Base-by-base conservation (phyloP, 2,329 filamentous ascomycete species). In the Lecanicillium sp. region DNA sequence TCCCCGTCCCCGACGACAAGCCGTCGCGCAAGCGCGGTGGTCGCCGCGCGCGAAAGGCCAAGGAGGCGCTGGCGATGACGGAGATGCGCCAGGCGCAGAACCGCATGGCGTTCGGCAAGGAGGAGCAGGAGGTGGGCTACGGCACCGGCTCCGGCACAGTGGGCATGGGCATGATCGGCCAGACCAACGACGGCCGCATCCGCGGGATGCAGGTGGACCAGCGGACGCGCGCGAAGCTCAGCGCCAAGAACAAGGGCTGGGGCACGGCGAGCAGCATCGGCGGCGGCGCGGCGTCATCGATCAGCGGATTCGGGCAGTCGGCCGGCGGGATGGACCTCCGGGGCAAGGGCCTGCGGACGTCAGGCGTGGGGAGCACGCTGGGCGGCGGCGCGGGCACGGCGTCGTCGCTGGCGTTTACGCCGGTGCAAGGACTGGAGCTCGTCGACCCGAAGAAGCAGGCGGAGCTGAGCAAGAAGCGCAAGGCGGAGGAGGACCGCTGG, bases 41-140 rank as follows among this genome's bases (percentile, higher is more conserved):
- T 44, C 77, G 91, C 48, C 78, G 90, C 55, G 93, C 90, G 11
- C 77, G 93, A 49, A 95, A 95, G 67, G 91, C 91, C 51, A 98
- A 98, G 76, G 93, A 95, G 67, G 90, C 91, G 4, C 88, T 88
- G 6, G 91, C 93, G 51, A 95, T 96, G 89, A 98, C 93, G 0
- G 93, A 98, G 48, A 73, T 98, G 24, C 84, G 90, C 55, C 96
- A 97, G 66, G 90, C 90, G 4, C 93, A 97, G 68, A 98, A 98
- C 69, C 81, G 93, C 46, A 85, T 98, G 79, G 89, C 84, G 0
- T 98, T 98, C 61, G 90, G 90, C 50, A 93, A 95, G 64, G 91
- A 97, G 66, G 93, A 98, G 67, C 84, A 82, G 58, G 93, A 98
- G 67, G 84, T 93, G 1, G 91, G 90, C 26, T 97, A 94, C 63